Percentiles rank a stretch among this genome's conserved stretches.
These are phyloP conservation scores for Tetrapisispora iriomotensis DNA, from an alignment of 805 yeast genomes.

Conservation along the genomic window DNA sequence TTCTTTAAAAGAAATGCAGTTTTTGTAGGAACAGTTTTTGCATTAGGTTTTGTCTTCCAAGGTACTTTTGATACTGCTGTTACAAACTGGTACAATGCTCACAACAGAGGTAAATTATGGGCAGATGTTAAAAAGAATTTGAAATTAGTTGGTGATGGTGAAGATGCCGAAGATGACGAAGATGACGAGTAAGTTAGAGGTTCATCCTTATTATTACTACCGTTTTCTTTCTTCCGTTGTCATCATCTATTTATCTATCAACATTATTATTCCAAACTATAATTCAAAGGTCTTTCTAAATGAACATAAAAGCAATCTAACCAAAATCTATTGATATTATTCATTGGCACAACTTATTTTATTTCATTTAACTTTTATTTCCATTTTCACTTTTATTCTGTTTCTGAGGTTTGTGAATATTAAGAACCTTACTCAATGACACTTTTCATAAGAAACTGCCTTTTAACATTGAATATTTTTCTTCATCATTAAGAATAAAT, in stretches of 20 bases:
- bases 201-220: too few species aligned
- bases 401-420: too few species aligned
- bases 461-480: too few species aligned
- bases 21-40: slow-evolving; percentile 74
- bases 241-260: too few species aligned
- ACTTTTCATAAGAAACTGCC: too few species aligned
- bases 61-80: slow-evolving; percentile 59
- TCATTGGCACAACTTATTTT: background rate
- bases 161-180: slow-evolving; percentile 43
- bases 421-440: too few species aligned
- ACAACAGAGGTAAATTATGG: slow-evolving; percentile 83
- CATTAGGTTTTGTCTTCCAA: slow-evolving; percentile 80
- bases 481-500: too few species aligned
- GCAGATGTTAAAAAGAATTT: slow-evolving; percentile 50
- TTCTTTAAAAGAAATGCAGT: slow-evolving; percentile 85
- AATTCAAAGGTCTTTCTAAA: too few species aligned
- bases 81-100: slow-evolving; percentile 62
- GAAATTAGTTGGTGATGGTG: slow-evolving; percentile 47
- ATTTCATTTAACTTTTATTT: background rate
- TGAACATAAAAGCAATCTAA: too few species aligned
- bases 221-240: too few species aligned
- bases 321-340: background rate
- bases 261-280: background rate
- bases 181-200: background rate
- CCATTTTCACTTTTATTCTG: too few species aligned